A percentile compares a stretch with the other conserved stretches of the same genome.
These are phyloP conservation scores for Xylaria telfairii DNA, from an alignment of 495 filamentous ascomycete genomes.

Conservation along the genomic window DNA sequence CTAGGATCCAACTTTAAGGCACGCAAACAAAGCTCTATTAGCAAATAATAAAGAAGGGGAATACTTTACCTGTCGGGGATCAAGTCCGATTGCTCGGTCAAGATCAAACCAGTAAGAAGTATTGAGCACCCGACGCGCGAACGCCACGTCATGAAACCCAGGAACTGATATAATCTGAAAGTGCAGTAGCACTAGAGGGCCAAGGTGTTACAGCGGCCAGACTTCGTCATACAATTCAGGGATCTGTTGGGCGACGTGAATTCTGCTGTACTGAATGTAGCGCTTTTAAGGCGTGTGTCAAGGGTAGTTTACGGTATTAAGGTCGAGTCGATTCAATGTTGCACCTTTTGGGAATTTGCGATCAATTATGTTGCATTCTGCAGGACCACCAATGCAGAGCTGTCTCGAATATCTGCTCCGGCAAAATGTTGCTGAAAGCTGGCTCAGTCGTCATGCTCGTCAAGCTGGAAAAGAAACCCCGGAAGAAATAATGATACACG, in stretches of 20 bases:
- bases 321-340: constrained; percentile 44
- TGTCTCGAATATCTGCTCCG: constrained; percentile 44
- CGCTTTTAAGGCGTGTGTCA: constrained; percentile 39
- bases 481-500: constrained; percentile 48
- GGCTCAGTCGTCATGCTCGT: constrained; percentile 44
- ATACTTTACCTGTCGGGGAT: constrained; percentile 24
- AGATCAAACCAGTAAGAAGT: constrained; percentile 7
- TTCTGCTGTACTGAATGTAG: constrained; percentile 34
- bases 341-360: constrained; percentile 46
- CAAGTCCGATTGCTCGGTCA: constrained; percentile 8
- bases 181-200: constrained; percentile 26
- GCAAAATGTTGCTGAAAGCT: constrained; percentile 43
- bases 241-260: constrained; percentile 35
- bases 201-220: constrained; percentile 28
- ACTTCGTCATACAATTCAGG: constrained; percentile 38
- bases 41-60: constrained; percentile 13
- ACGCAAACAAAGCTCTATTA: constrained; percentile 19
- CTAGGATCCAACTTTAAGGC: neutral
- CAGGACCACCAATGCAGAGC: constrained; percentile 43
- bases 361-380: constrained; percentile 49
- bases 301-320: constrained; percentile 42
- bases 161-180: constrained; percentile 17
- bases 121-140: neutral
- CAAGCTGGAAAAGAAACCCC: constrained; percentile 41
- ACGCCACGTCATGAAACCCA: neutral